Percentiles rank a stretch among this genome's conserved stretches.
Evolutionary conservation across 192 early-diverging fungal species (phyloP).

Genomic region (Lunasporangiospora selenospora): DNA sequence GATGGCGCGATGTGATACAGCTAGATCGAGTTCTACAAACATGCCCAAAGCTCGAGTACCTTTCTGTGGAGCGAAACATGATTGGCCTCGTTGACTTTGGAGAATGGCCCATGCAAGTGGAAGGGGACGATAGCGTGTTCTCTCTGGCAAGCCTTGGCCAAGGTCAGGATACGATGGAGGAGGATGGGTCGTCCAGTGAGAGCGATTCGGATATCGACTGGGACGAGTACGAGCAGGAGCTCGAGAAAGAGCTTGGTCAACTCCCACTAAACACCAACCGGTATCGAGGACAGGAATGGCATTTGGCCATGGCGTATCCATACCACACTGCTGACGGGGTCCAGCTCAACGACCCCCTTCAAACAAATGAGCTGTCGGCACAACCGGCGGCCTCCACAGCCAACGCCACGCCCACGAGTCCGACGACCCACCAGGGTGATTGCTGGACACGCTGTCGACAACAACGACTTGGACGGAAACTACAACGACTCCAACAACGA

Average conservation of each 20-base stretch:
- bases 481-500: not conserved
- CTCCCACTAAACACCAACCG: too few relatives aligned
- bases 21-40: slow-evolving; percentile 16
- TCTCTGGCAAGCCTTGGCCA: not conserved
- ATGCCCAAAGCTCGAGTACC: slow-evolving; percentile 28
- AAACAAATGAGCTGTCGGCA: too few relatives aligned
- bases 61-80: slow-evolving; percentile 30
- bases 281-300: slow-evolving; percentile 12
- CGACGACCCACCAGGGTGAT: too few relatives aligned
- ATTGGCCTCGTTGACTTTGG: slow-evolving; percentile 9
- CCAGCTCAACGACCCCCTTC: too few relatives aligned
- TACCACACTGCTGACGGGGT: too few relatives aligned
- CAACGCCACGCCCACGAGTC: too few relatives aligned
- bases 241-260: too few relatives aligned
- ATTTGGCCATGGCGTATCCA: too few relatives aligned
- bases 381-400: too few relatives aligned
- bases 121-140: too few relatives aligned
- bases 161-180: not conserved
- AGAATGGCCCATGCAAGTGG: too few relatives aligned
- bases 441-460: too few relatives aligned
- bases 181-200: not conserved
- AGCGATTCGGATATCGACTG: not conserved
- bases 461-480: not conserved
- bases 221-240: not conserved
- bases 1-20: slow-evolving; percentile 25